Percentiles rank a stretch among this genome's conserved stretches.
These are phyloP conservation scores for Hygrocybe punicea DNA, from an alignment of 768 basidiomycete genomes.

Conservation along the genomic window DNA sequence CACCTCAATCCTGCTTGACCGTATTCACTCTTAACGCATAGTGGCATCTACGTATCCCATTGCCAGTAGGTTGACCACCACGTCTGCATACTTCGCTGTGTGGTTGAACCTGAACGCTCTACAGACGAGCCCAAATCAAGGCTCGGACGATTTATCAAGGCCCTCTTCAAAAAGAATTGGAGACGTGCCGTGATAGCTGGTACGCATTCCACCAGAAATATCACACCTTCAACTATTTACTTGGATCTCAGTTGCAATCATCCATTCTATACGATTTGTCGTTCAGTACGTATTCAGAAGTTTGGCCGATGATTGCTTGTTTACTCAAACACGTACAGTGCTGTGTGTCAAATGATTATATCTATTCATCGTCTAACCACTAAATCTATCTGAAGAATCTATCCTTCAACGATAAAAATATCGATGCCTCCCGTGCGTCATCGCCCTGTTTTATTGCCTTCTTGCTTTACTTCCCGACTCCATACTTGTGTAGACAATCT, in stretches of 20 bases:
- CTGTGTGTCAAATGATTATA: not conserved
- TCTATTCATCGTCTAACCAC: not conserved
- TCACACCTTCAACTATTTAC: not conserved
- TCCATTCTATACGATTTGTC: not conserved
- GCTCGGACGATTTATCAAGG: not conserved
- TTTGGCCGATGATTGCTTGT: not conserved
- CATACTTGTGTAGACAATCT: not conserved
- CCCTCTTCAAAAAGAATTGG: not conserved
- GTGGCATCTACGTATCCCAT: not conserved
- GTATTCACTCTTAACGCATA: not conserved
- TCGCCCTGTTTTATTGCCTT: not conserved
- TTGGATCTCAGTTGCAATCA: not conserved
- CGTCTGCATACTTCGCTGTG: not conserved
- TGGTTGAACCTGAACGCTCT: not conserved
- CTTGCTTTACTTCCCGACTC: not conserved
- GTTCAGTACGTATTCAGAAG: not conserved
- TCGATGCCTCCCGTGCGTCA: not conserved
- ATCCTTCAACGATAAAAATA: not conserved
- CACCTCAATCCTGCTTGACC: no score
- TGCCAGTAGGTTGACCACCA: not conserved
- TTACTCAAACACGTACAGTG: not conserved
- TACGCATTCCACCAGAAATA: not conserved
- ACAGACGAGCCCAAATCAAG: not conserved
- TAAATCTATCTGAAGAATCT: not conserved
- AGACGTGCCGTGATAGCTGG: slow-evolving; percentile 2